Conservation (phyloP, 768 basidiomycete species). For the Panaeolus papilionaceus region DNA sequence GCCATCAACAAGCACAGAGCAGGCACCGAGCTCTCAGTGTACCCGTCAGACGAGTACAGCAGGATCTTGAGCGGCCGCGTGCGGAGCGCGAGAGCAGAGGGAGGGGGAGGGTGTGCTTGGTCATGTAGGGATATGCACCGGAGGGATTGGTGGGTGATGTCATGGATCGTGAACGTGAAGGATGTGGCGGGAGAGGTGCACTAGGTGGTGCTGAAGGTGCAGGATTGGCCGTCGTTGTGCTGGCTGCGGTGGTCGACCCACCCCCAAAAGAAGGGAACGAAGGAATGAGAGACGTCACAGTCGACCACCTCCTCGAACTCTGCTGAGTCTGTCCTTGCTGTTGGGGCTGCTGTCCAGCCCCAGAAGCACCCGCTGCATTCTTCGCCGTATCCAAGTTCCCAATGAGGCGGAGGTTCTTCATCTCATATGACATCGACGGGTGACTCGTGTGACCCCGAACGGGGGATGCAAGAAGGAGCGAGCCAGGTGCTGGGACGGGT, state of each 20-base stretch:
- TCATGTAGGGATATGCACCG: constrained; percentile 23
- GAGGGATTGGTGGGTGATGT: constrained; percentile 38
- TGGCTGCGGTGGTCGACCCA: constrained; percentile 21
- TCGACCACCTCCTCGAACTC: constrained; percentile 47
- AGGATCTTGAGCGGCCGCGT: constrained; percentile 76
- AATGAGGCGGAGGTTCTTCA: constrained; percentile 25
- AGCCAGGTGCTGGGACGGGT: constrained; percentile 42
- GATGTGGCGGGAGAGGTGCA: constrained; percentile 31
- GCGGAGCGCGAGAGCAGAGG: constrained; percentile 40
- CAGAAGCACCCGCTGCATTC: constrained; percentile 22
- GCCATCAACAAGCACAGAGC: constrained; percentile 90
- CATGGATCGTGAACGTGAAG: constrained; percentile 38
- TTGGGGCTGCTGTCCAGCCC: constrained; percentile 14
- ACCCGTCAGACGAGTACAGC: constrained; percentile 85
- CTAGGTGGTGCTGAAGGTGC: constrained; percentile 31
- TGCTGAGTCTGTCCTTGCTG: constrained; percentile 21
- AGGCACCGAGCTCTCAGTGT: constrained; percentile 91
- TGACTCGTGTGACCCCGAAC: constrained; percentile 20
- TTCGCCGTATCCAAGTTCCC: constrained; percentile 23
- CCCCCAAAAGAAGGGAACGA: constrained; percentile 40
- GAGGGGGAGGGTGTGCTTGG: constrained; percentile 18
- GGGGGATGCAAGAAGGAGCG: constrained; percentile 17
- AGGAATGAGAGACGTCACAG: constrained; percentile 47
- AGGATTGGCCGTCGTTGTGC: constrained; percentile 22
- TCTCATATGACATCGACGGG: constrained; percentile 17